Percentiles rank a stretch among this genome's conserved stretches.
Evolutionary conservation across 2,329 filamentous ascomycete genomes (phyloP).

Genomic region (Phoma herbarum): DNA sequence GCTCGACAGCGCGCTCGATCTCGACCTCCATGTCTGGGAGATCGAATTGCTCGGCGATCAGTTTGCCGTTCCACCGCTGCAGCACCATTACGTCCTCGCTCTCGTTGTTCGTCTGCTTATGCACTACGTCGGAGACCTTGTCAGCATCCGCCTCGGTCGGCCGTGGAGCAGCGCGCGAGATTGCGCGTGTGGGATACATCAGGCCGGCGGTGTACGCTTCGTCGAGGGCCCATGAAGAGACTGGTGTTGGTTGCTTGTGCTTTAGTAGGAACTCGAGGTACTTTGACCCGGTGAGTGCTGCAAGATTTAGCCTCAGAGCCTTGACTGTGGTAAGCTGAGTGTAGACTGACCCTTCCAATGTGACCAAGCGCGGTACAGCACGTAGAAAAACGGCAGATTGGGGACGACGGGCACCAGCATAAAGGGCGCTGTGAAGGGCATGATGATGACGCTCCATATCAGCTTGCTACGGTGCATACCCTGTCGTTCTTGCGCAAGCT

Average conservation of each 20-base stretch:
- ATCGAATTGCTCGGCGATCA: slow-evolving; percentile 59
- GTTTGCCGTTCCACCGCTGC: slow-evolving; percentile 60
- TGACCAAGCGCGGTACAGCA: slow-evolving; percentile 79
- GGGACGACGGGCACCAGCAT: slow-evolving; percentile 85
- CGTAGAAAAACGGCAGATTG: slow-evolving; percentile 96
- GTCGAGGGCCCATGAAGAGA: slow-evolving; percentile 75
- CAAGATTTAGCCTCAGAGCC: not conserved
- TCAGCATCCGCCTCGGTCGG: slow-evolving; percentile 52
- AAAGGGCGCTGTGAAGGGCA: slow-evolving; percentile 81
- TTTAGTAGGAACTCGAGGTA: slow-evolving; percentile 84
- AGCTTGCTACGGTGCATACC: slow-evolving; percentile 78
- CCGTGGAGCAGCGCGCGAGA: slow-evolving; percentile 50
- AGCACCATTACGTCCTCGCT: slow-evolving; percentile 60
- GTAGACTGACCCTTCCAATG: slow-evolving; percentile 43
- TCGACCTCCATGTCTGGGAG: slow-evolving; percentile 63
- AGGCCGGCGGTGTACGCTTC: slow-evolving; percentile 71
- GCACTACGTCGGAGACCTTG: slow-evolving; percentile 50
- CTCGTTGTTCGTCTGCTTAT: slow-evolving; percentile 52
- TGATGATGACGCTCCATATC: slow-evolving; percentile 70
- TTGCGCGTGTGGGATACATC: slow-evolving; percentile 54
- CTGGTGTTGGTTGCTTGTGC: slow-evolving; percentile 72
- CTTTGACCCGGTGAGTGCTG: slow-evolving; percentile 80
- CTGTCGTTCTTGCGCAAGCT: slow-evolving; percentile 81
- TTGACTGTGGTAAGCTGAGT: not conserved
- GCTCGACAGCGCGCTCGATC: slow-evolving; percentile 62